Percentiles rank a stretch among this genome's conserved stretches.
phyloP scores from a whole-genome alignment of 805 yeast species.

The Yarrowia sp. region DNA sequence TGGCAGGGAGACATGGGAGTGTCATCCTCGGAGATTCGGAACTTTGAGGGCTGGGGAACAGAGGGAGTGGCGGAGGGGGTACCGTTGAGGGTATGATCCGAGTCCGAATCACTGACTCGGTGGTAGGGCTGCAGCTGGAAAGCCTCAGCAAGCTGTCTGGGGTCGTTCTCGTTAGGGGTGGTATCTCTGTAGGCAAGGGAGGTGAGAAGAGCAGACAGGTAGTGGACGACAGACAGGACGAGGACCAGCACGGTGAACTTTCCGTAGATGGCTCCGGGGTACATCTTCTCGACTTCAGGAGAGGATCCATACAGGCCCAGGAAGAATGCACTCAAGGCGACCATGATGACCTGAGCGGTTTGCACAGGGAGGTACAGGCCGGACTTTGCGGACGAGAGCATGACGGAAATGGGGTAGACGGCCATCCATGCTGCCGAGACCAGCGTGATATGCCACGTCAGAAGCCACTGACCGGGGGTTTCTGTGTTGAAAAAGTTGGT shows the following conservation, averaged over 20 bases:
- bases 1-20: conserved; percentile 25
- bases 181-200: conserved; percentile 47
- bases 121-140: conserved; percentile 35
- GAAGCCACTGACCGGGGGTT: conserved; percentile 51
- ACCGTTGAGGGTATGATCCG: not conserved
- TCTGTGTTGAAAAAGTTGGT: conserved; percentile 58
- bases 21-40: conserved; percentile 24
- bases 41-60: conserved; percentile 1
- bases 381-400: conserved; percentile 59
- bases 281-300: conserved; percentile 50
- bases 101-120: conserved; percentile 28
- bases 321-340: conserved; percentile 54
- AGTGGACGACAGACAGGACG: conserved; percentile 54
- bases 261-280: conserved; percentile 73
- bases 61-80: conserved; percentile 20
- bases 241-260: conserved; percentile 63
- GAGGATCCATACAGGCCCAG: conserved; percentile 58
- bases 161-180: conserved; percentile 29
- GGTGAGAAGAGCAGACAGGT: conserved; percentile 51
- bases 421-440: conserved; percentile 48
- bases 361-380: conserved; percentile 59
- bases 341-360: conserved; percentile 48
- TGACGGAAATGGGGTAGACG: conserved; percentile 65
- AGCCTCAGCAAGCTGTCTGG: conserved; percentile 38
- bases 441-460: conserved; percentile 55